Conservation (phyloP, 345 rosid species). For the Hypericum perforatum region DNA sequence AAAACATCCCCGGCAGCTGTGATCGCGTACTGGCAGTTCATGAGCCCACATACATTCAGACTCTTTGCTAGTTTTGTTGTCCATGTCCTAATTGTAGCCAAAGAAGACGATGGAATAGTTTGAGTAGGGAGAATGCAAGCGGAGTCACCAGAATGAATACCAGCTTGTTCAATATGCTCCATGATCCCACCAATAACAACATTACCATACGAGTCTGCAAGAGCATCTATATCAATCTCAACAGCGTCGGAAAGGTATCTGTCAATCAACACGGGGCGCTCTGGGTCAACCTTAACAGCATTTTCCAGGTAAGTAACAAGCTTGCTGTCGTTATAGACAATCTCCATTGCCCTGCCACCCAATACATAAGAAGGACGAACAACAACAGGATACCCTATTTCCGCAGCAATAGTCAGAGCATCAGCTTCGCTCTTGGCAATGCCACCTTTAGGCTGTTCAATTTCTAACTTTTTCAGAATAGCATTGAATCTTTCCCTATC, state of each 20-base stretch:
- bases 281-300: conserved; percentile 94
- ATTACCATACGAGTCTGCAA: conserved; percentile 68
- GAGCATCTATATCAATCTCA: conserved; percentile 84
- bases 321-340: conserved; percentile 69
- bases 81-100: conserved; percentile 71
- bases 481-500: conserved; percentile 88
- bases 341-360: conserved; percentile 98
- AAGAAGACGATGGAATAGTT: conserved; percentile 57
- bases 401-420: conserved; percentile 74
- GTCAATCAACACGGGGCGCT: conserved; percentile 82
- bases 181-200: conserved; percentile 94
- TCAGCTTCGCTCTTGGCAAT: conserved; percentile 86
- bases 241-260: conserved; percentile 81
- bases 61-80: conserved; percentile 65
- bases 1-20: conserved; percentile 70
- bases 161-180: conserved; percentile 99
- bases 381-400: conserved; percentile 86
- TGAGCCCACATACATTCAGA: conserved; percentile 84
- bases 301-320: conserved; percentile 68
- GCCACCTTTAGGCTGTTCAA: conserved; percentile 95
- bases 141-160: conserved; percentile 97
- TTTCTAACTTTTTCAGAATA: conserved; percentile 61
- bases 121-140: conserved; percentile 92
- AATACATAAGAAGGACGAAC: conserved; percentile 93
- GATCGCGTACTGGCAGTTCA: conserved; percentile 93